Base-by-base conservation (phyloP, 441 rosid genomes). In the Flueggea neowawraea region DNA sequence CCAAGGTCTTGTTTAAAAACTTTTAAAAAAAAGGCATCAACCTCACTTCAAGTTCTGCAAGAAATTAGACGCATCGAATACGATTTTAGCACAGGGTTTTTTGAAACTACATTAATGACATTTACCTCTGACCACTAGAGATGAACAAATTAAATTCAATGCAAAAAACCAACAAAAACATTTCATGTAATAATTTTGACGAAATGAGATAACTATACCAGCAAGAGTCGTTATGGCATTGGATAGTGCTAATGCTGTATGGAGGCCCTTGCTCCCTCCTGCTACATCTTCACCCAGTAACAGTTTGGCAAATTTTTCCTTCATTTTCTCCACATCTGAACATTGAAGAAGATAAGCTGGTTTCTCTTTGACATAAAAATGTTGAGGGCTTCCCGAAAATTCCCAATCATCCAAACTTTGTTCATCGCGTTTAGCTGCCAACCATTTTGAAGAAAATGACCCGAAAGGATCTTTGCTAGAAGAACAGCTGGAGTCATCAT, bases 381-480 rank as follows among this genome's bases (percentile, higher is more conserved):
- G 74, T n/a, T 70, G 77, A 57, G 87, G 85, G 75, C 87, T 79
- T 76, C 78, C 80, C 11, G 79, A 57, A 60, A 70, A 67, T 50
- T 82, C 89, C 89, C 86, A 83, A 52, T 78, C 91, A 66, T 84
- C 88, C 11, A 58, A 78, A 58, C 78, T 75, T 13, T 68, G 83
- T 22, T 72, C 91, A 10, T 77, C 91, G 63, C 61, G 79, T 78
- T 86, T 91, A 51, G 31, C 51, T 13, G 75, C 41, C 69, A 86
- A 57, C 94, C 96, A 91, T 70, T 91, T 89, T 0, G 97, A 95
- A 65, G 96, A 84, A 66, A 89, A 80, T 15, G 99, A 95, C 58
- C 96, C 92, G 48, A 65, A 89, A 61, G 75, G 92, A 59, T 95
- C 96, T 76, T 88, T 91, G 79, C 96, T 91, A 17, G 99, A 95